Evolutionary conservation across 1,284 basidiomycete genomes (phyloP), one percentile per base, ranked within the genome.

Genomic region (Sanghuangporus sanghuang): DNA sequence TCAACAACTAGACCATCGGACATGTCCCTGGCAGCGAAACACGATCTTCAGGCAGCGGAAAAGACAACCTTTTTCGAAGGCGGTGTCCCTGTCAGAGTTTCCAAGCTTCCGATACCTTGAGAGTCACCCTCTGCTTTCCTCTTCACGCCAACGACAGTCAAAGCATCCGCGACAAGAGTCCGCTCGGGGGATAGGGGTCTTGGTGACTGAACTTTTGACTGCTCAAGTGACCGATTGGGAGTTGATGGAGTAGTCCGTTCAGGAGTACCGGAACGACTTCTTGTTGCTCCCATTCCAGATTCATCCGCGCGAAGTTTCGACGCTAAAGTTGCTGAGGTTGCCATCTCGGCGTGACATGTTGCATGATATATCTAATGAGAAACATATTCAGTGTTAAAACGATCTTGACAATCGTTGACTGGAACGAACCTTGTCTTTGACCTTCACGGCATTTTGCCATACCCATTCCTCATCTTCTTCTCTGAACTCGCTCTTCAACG

Each of bases 381-480:
- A 18, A 42, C 9, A 68, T 32, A 23, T 62, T 59, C 32, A 16
- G 46, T 12, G 14, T 35, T 32, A 36, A 2, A 46, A 52, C 44
- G 9, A 48, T 64, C 18, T 64, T 40, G 18, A 48, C 57, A 49
- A 40, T 14, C 12, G 56, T 23, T 66, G 64, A 57, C 64, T 50
- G 56, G 53, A 49, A 79, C 90, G 66, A 75, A 94, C 93, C 78
- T 83, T 84, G 62, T 90, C 90, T 67, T 95, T 91, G 63, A 89
- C 87, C 73, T 83, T 84, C 27, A 95, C 80, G 0, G 96, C 95
- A 73, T 99, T 98, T 71, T 84, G 85, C 94, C 95, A 99, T 18
- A 98, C 90, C 96, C 96, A 99, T 69, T 98, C 97, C 77, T 99
- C 97, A 67, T 97, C 95, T 62, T 98, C 96, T 73, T 99, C 95